phyloP scores from a whole-genome alignment of 371 early-diverging fungal genomes.

The Rhizopus sp. region DNA sequence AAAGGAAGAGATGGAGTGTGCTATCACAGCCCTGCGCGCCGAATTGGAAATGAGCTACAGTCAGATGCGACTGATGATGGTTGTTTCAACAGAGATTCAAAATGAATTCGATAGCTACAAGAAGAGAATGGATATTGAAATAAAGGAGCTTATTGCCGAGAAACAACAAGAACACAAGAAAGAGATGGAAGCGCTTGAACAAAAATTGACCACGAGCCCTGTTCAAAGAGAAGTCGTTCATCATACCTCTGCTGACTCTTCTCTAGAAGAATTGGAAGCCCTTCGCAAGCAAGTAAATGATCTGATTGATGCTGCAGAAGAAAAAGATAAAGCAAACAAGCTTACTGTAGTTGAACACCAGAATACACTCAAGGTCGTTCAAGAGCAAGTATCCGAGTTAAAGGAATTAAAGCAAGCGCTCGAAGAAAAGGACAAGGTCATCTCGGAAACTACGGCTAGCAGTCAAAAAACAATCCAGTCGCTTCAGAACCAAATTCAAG shows the following conservation, averaged over 20 bases:
- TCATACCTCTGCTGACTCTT: not conserved
- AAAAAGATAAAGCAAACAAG: not conserved
- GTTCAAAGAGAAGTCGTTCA: conserved; percentile 4
- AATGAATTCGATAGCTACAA: conserved; percentile 29
- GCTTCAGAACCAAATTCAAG: not conserved
- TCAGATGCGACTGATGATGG: conserved; percentile 35
- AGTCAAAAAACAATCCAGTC: not conserved
- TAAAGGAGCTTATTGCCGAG: conserved; percentile 8
- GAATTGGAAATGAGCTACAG: conserved; percentile 31
- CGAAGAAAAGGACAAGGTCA: conserved; percentile 1
- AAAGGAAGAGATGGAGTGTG: conserved; percentile 21
- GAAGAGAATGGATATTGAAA: conserved; percentile 8
- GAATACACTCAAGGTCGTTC: not conserved
- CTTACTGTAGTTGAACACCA: not conserved
- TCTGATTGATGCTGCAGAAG: not conserved
- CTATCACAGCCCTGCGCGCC: conserved; percentile 22
- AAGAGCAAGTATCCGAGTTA: not conserved
- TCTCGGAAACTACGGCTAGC: no score
- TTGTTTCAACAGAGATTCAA: conserved; percentile 37
- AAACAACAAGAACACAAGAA: conserved; percentile 15
- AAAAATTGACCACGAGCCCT: conserved; percentile 3
- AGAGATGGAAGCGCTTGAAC: conserved; percentile 14
- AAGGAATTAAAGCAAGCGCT: not conserved
- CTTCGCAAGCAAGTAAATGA: conserved; percentile 1
- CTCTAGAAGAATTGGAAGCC: conserved; percentile 12